Evolutionary conservation across 2,329 filamentous ascomycete genomes (phyloP).

Genomic region (Curvularia lunata): DNA sequence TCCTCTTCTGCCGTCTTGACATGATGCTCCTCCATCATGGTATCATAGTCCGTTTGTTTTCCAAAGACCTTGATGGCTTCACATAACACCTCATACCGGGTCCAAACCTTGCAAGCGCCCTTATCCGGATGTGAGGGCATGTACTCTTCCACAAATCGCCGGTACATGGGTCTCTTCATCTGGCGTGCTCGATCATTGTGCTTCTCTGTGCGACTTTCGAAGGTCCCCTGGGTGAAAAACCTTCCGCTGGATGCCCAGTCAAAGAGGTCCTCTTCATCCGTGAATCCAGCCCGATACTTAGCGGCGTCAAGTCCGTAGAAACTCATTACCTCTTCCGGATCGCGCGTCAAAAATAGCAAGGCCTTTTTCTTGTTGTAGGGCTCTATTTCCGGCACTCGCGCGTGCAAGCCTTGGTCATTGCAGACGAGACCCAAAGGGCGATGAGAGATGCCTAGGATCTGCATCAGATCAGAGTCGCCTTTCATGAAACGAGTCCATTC

Average conservation of each 20-base stretch:
- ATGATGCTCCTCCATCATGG: constrained; percentile 49
- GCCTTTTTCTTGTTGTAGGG: constrained; percentile 61
- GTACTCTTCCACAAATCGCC: constrained; percentile 67
- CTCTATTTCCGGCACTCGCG: constrained; percentile 74
- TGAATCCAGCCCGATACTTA: constrained; percentile 64
- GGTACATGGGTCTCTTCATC: constrained; percentile 63
- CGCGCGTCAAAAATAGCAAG: constrained; percentile 65
- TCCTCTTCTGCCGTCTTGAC: constrained; percentile 45
- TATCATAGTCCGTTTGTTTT: constrained; percentile 54
- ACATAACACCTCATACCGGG: constrained; percentile 56
- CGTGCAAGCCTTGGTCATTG: constrained; percentile 67
- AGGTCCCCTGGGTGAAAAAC: constrained; percentile 61
- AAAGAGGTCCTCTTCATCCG: constrained; percentile 62
- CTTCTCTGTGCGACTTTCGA: constrained; percentile 43
- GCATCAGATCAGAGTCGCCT: constrained; percentile 75
- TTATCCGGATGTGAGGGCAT: constrained; percentile 60
- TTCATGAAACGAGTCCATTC: constrained; percentile 72
- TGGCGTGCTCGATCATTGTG: constrained; percentile 65
- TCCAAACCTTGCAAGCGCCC: constrained; percentile 23
- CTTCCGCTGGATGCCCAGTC: constrained; percentile 65
- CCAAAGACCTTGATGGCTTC: constrained; percentile 63
- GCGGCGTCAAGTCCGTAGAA: constrained; percentile 67
- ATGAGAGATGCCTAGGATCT: constrained; percentile 68
- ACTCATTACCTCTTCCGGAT: constrained; percentile 62
- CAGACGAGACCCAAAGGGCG: constrained; percentile 70